Evolutionary conservation across 2,329 filamentous ascomycete species (phyloP), one percentile per base, ranked within the genome.

Genomic region (Cladosporium sp.): DNA sequence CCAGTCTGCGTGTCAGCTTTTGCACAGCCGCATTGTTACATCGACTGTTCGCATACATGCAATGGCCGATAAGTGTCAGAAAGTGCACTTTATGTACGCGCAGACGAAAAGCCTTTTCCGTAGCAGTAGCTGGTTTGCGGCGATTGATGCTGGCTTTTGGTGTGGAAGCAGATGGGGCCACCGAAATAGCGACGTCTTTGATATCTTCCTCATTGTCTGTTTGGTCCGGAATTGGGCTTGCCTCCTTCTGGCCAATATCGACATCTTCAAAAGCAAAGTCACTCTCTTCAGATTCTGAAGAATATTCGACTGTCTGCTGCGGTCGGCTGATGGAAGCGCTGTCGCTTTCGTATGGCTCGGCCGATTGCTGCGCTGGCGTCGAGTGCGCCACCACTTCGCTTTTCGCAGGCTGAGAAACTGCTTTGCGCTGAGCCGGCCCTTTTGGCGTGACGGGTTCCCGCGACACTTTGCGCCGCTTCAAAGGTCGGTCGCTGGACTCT

Each of bases 1-100:
- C 66, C 32, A 91, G 74, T 35, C 77, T 71, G 48, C 78, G 82
- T 35, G 95, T 69, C n/a, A 69, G 70, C 5, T 35, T 73, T 52
- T 69, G 58, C 9, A 60, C 53, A 33, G 48, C 51, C 33, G 29
- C 27, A 32, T 64, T 55, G 61, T 95, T 95, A 69, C 91, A 96
- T 89, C 92, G 96, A 49, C 79, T 74, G 63, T 97, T 98, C 49
- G 63, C 91, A 82, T 51, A 82, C 75, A 57, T 86, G 79, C 13
- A 84, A 67, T 97, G 88, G 8, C 83, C 81, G 13, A 98, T 69
- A 2, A 98, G 75, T 64, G 88, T 95, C 12, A 96, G 71, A 0
- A 97, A 57, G 69, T 98, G 91, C 54, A 83, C 75, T 67, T 92
- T 95, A 67, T 98, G 93, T n/a, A 90, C 76, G 45, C 88, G 79